These are phyloP conservation scores for Podaxis sp. DNA, from an alignment of 768 basidiomycete genomes.

Conservation along the genomic window DNA sequence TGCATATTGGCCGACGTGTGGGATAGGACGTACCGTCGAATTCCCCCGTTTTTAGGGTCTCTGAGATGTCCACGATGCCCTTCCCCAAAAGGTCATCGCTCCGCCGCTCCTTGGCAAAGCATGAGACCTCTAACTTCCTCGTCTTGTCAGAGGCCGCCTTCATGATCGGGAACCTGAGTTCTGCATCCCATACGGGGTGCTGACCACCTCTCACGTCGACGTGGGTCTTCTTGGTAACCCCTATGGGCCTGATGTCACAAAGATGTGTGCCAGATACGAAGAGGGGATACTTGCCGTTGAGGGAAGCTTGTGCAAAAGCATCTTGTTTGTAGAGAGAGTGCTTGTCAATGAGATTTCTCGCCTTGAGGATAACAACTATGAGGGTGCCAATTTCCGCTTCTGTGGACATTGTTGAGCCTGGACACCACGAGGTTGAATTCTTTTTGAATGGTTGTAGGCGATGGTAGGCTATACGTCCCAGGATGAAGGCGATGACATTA, in stretches of 20 bases:
- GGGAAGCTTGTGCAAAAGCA: constrained; percentile 68
- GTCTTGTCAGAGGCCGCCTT: constrained; percentile 54
- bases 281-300: constrained; percentile 42
- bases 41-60: constrained; percentile 82
- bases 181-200: constrained; percentile 91
- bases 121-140: constrained; percentile 69
- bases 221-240: constrained; percentile 65
- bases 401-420: constrained; percentile 27
- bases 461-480: constrained; percentile 4
- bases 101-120: constrained; percentile 76
- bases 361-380: constrained; percentile 83
- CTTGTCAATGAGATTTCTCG: constrained; percentile 77
- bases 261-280: background rate
- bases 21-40: constrained; percentile 77
- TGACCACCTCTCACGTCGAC: constrained; percentile 87
- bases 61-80: constrained; percentile 71
- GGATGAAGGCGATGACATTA: background rate
- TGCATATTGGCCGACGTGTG: background rate
- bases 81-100: constrained; percentile 78
- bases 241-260: constrained; percentile 27
- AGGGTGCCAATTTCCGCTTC: constrained; percentile 73
- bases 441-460: constrained; percentile 7
- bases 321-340: constrained; percentile 91
- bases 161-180: constrained; percentile 74
- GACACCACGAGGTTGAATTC: constrained; percentile 16